Evolutionary conservation across 1,284 basidiomycete genomes (phyloP).

Genomic region (Inonotus hispidus): DNA sequence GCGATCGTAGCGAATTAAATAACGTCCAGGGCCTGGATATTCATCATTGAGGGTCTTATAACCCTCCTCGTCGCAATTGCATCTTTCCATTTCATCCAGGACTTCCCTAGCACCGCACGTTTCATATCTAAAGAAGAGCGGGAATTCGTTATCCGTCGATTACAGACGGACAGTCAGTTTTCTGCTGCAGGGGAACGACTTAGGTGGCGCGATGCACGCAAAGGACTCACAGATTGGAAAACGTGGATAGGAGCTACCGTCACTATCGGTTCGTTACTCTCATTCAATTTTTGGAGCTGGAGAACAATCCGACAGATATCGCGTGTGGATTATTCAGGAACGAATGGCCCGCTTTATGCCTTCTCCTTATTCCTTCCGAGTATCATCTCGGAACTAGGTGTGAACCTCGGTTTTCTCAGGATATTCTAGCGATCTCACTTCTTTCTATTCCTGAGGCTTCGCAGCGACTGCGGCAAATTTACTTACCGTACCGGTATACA

Average conservation of each 20-base stretch:
- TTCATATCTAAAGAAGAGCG: conserved; percentile 68
- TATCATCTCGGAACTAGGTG: conserved; percentile 56
- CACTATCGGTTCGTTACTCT: neutral
- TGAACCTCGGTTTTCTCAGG: conserved; percentile 7
- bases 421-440: conserved; percentile 5
- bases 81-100: conserved; percentile 73
- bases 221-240: conserved; percentile 66
- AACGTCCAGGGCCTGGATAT: conserved; percentile 59
- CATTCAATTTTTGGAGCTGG: neutral
- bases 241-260: conserved; percentile 58
- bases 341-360: conserved; percentile 63
- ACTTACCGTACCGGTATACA: conserved; percentile 64
- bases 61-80: conserved; percentile 58
- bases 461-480: conserved; percentile 66
- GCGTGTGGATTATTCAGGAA: conserved; percentile 43
- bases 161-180: conserved; percentile 65
- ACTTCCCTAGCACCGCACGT: conserved; percentile 76
- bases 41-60: conserved; percentile 59
- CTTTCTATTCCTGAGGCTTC: conserved; percentile 40
- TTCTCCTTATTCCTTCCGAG: conserved; percentile 70
- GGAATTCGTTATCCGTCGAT: conserved; percentile 56
- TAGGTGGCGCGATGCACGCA: conserved; percentile 52
- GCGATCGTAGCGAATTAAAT: neutral
- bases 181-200: conserved; percentile 66
- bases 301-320: neutral